These are phyloP conservation scores for Endothia cerciana DNA, from an alignment of 2,329 filamentous ascomycete species.

Conservation along the genomic window DNA sequence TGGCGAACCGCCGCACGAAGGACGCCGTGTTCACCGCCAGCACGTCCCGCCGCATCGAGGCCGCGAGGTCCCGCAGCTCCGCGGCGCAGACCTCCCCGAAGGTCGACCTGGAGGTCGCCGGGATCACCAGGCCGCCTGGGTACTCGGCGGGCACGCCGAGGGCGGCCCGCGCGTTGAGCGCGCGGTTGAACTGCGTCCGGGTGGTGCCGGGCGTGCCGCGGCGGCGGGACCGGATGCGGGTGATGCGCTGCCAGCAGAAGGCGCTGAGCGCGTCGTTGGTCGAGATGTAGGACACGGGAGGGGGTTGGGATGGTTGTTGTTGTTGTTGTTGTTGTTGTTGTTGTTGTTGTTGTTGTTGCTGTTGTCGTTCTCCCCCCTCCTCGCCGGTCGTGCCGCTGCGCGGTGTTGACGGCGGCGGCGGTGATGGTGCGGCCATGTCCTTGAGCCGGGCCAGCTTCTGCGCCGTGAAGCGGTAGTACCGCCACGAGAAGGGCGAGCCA, in stretches of 20 bases:
- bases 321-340: no score
- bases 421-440: background rate
- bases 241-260: slow-evolving; percentile 40
- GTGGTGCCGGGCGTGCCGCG: background rate
- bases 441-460: no score
- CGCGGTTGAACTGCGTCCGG: slow-evolving; percentile 35
- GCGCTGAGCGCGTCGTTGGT: slow-evolving; percentile 40
- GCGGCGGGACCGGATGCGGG: slow-evolving; percentile 32
- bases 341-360: no score
- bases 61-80: background rate
- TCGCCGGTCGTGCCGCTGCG: background rate
- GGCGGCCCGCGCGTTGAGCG: slow-evolving; percentile 35
- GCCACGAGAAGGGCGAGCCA: background rate
- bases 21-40: slow-evolving; percentile 33
- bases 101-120: slow-evolving; percentile 29
- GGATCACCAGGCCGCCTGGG: slow-evolving; percentile 37
- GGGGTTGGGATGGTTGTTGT: no score
- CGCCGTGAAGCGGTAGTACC: background rate
- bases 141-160: slow-evolving; percentile 35
- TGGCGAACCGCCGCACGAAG: slow-evolving; percentile 37
- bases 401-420: no score
- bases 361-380: slow-evolving; percentile 9
- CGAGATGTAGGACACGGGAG: slow-evolving; percentile 34
- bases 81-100: slow-evolving; percentile 25
- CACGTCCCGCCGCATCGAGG: slow-evolving; percentile 32